Conservation (phyloP, 2,329 filamentous ascomycete genomes). For the Fusarium algeriense region DNA sequence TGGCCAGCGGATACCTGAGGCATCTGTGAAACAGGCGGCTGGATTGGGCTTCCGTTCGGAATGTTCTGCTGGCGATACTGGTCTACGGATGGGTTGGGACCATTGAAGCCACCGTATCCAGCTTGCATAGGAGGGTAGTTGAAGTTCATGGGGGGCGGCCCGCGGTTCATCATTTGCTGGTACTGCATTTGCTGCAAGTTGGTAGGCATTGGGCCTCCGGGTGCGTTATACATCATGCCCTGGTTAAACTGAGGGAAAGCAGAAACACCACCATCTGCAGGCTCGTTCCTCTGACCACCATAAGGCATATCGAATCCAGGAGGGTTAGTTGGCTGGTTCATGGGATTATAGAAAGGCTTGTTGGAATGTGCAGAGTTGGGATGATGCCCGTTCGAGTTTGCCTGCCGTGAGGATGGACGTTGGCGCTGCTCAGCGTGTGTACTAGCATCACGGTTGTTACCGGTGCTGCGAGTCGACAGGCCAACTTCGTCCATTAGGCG, state of each 20-base stretch:
- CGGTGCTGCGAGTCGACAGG: conserved; percentile 74
- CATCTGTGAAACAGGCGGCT: conserved; percentile 59
- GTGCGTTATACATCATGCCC: conserved; percentile 63
- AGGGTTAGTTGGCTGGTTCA: conserved; percentile 57
- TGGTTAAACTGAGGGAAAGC: conserved; percentile 65
- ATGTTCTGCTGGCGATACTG: conserved; percentile 67
- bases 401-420: conserved; percentile 68
- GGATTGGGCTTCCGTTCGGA: conserved; percentile 65
- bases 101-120: conserved; percentile 66
- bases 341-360: conserved; percentile 66
- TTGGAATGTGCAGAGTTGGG: conserved; percentile 57
- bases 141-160: conserved; percentile 66
- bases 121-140: conserved; percentile 69
- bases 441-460: conserved; percentile 58
- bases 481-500: conserved; percentile 98
- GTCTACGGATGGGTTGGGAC: conserved; percentile 62
- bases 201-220: conserved; percentile 59
- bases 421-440: conserved; percentile 63
- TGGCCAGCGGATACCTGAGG: conserved; percentile 58
- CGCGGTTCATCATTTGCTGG: conserved; percentile 70
- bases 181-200: conserved; percentile 69
- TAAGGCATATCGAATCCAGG: conserved; percentile 66
- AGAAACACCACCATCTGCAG: conserved; percentile 62
- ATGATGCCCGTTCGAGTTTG: conserved; percentile 59
- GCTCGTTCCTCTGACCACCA: conserved; percentile 65